A percentile compares a stretch with the other conserved stretches of the same genome.
Conservation (phyloP, 768 basidiomycete genomes). For the Ephemerocybe angulata region DNA sequence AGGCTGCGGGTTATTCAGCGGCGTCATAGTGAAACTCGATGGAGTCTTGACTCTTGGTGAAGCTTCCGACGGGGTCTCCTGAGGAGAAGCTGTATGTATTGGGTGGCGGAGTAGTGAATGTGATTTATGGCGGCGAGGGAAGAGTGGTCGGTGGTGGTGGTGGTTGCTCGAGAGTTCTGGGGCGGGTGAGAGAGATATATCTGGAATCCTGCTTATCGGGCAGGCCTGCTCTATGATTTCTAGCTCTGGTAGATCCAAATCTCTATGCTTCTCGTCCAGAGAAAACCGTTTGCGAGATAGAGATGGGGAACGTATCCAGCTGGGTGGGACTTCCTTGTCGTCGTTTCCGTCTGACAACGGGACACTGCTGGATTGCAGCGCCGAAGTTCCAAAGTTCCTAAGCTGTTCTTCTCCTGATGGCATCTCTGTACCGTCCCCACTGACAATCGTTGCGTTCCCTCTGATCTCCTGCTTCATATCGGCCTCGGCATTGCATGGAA, state of each 20-base stretch:
- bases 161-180: conserved; percentile 8
- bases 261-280: conserved; percentile 6
- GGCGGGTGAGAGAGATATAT: not conserved
- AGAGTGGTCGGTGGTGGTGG: not conserved
- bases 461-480: conserved; percentile 68
- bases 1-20: conserved; percentile 42
- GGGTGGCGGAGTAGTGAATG: not conserved
- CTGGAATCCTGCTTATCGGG: not conserved
- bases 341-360: conserved; percentile 33
- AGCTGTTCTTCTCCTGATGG: conserved; percentile 38
- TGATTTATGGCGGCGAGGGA: not conserved
- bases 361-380: conserved; percentile 19
- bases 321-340: conserved; percentile 31
- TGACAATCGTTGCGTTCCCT: conserved; percentile 61
- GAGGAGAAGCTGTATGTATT: not conserved
- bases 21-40: conserved; percentile 31
- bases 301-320: conserved; percentile 46
- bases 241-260: not conserved
- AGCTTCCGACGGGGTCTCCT: no score
- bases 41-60: no score
- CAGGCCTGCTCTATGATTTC: not conserved
- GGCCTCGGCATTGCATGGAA: conserved; percentile 54
- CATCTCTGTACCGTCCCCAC: conserved; percentile 67
- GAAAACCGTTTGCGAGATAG: conserved; percentile 23
- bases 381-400: conserved; percentile 29